Percentiles rank a stretch among this genome's conserved stretches.
phyloP scores from a whole-genome alignment of 208 protist species.

The Giardia muris region DNA sequence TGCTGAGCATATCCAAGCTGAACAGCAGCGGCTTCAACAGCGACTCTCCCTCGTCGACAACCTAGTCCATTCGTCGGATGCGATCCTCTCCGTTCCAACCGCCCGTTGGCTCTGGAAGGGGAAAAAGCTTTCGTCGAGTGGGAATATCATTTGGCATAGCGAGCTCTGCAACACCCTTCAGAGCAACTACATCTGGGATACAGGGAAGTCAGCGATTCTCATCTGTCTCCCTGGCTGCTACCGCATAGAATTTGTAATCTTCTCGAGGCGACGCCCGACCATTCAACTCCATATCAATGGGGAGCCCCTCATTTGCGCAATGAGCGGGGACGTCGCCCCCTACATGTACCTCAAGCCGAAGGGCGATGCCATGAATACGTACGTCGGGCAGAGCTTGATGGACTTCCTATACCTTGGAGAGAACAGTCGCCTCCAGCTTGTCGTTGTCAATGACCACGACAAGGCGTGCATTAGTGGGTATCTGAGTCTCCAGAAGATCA shows the following conservation, averaged over 20 bases:
- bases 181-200: constrained; percentile 17
- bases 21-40: neutral
- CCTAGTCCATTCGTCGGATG: neutral
- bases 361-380: neutral
- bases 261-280: neutral
- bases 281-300: constrained; percentile 5
- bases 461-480: constrained; percentile 13
- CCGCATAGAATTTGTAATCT: constrained; percentile 2
- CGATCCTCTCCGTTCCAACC: neutral
- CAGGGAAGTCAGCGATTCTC: neutral
- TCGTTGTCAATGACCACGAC: neutral
- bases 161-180: constrained; percentile 18
- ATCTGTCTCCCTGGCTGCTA: constrained; percentile 11
- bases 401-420: constrained; percentile 13
- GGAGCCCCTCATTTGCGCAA: neutral
- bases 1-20: neutral
- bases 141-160: neutral
- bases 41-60: neutral
- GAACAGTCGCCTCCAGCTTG: neutral
- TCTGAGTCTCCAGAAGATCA: neutral
- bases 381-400: neutral
- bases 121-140: neutral
- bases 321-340: neutral
- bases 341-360: neutral
- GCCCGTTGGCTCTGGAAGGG: neutral